phyloP scores from a whole-genome alignment of 257 asterid genomes.

The Rehmannia glutinosa region DNA sequence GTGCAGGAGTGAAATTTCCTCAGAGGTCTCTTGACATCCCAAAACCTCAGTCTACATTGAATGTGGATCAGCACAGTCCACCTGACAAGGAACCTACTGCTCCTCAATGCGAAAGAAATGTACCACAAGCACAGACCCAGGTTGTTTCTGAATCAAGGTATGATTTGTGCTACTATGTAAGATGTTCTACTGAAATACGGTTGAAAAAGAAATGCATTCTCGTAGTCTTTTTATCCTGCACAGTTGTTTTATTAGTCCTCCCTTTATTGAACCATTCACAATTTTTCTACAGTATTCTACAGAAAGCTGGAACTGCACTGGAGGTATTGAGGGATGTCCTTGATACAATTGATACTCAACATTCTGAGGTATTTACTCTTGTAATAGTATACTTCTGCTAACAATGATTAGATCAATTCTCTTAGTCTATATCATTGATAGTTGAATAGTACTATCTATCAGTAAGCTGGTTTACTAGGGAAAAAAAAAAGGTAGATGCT shows the following conservation, averaged over 20 bases:
- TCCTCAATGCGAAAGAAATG: conserved; percentile 39
- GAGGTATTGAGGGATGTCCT: conserved; percentile 94
- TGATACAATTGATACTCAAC: conserved; percentile 59
- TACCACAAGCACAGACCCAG: conserved; percentile 39
- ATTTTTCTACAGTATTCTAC: conserved; percentile 55
- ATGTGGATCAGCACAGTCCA: conserved; percentile 33
- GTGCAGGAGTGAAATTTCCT: conserved; percentile 89
- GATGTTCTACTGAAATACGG: neutral
- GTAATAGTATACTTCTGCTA: neutral
- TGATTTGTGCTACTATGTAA: conserved; percentile 1
- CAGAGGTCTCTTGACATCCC: conserved; percentile 48
- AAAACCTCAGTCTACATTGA: conserved; percentile 36
- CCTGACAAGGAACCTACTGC: conserved; percentile 36
- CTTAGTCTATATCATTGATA: neutral
- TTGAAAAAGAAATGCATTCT: neutral
- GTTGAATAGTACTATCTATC: neutral
- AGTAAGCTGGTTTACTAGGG: neutral
- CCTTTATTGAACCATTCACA: neutral
- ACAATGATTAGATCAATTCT: neutral
- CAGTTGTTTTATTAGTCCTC: conserved; percentile 5
- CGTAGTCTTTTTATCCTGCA: neutral
- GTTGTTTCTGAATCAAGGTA: conserved; percentile 72
- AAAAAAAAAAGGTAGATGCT: neutral
- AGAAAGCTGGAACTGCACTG: conserved; percentile 82
- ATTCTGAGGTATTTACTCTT: conserved; percentile 60